Evolutionary conservation across 306 rosid genomes (phyloP).

Genomic region (Argentina anserina): DNA sequence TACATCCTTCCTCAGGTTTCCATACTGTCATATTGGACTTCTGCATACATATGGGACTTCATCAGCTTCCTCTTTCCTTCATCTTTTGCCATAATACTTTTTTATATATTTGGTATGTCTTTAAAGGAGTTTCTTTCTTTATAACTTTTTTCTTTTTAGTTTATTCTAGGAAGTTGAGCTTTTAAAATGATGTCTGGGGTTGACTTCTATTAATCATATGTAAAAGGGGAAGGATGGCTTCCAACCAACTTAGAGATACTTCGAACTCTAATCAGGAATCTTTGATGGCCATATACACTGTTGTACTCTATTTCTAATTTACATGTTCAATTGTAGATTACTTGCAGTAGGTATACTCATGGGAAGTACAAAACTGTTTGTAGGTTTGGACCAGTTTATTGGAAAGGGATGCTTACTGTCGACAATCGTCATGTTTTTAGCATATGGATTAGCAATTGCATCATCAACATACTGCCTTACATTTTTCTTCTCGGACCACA

Average conservation of each 20-base stretch:
- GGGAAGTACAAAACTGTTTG: not conserved
- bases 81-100: slow-evolving; percentile 65
- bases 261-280: not conserved
- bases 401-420: slow-evolving; percentile 71
- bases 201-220: too few relatives aligned
- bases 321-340: not conserved
- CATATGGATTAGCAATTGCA: slow-evolving; percentile 86
- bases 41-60: slow-evolving; percentile 86
- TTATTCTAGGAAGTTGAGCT: not conserved
- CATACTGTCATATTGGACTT: slow-evolving; percentile 76
- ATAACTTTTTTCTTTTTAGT: not conserved
- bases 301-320: not conserved
- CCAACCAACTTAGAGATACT: too few relatives aligned
- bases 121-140: not conserved
- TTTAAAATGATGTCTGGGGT: not conserved
- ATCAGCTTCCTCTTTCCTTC: slow-evolving; percentile 93
- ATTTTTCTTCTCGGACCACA: slow-evolving; percentile 83
- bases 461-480: slow-evolving; percentile 95
- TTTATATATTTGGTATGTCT: slow-evolving; percentile 75
- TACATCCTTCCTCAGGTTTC: slow-evolving; percentile 62
- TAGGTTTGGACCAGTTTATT: slow-evolving; percentile 93
- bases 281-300: not conserved
- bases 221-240: too few relatives aligned
- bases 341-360: slow-evolving; percentile 8
- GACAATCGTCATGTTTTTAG: slow-evolving; percentile 67